phyloP scores from a whole-genome alignment of 148 eudicot species.

The Diospyros lotus region DNA sequence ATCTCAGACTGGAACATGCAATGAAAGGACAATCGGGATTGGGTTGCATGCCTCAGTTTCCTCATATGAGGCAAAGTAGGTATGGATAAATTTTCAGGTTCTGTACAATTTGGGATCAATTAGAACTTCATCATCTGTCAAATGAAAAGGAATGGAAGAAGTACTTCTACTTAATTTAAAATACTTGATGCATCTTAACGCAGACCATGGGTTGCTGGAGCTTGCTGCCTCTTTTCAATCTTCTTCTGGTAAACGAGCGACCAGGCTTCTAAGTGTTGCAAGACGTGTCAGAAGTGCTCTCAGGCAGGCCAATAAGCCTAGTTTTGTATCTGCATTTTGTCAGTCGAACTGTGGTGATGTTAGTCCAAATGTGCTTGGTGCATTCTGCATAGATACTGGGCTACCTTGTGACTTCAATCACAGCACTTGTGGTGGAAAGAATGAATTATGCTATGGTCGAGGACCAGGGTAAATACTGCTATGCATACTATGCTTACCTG shows the following conservation, averaged over 20 bases:
- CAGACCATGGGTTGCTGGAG: conserved; percentile 74
- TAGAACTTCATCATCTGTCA: neutral
- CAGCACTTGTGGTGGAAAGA: conserved; percentile 97
- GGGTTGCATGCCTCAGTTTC: neutral
- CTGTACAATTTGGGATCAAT: neutral
- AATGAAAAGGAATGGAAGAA: conserved; percentile 6
- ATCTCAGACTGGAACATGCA: neutral
- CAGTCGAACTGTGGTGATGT: conserved; percentile 97
- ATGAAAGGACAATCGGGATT: neutral
- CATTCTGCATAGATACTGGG: conserved; percentile 89
- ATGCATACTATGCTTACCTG: neutral
- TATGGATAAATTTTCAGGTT: neutral
- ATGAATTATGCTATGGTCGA: conserved; percentile 85
- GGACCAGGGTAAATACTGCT: conserved; percentile 76
- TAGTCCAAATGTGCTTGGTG: conserved; percentile 92
- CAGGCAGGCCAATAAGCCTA: conserved; percentile 60
- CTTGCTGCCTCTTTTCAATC: conserved; percentile 76
- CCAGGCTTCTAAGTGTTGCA: conserved; percentile 55
- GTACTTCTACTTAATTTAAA: neutral
- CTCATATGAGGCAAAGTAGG: neutral
- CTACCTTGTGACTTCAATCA: conserved; percentile 88
- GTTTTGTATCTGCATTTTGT: conserved; percentile 88
- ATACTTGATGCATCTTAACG: conserved; percentile 17
- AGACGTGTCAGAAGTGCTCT: conserved; percentile 75
- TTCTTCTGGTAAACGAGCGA: conserved; percentile 58